phyloP scores from a whole-genome alignment of 108 stramenopile genomes.

The Fragilaria radians region DNA sequence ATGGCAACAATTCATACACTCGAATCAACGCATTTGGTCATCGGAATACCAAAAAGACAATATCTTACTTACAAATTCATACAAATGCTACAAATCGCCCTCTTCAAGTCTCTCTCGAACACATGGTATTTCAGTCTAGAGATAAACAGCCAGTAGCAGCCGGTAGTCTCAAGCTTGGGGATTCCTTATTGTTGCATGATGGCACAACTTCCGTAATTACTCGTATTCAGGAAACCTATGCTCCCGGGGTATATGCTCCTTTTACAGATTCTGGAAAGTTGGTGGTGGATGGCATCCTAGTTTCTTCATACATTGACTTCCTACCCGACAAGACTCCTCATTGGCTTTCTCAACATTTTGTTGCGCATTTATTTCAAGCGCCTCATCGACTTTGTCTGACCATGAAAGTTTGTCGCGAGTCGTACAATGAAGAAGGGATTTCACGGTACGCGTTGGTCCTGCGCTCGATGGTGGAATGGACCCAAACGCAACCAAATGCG shows the following conservation, averaged over 20 bases:
- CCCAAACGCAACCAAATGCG: too few species aligned
- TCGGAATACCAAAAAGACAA: background rate
- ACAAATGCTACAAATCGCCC: background rate
- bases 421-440: background rate
- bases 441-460: too few species aligned
- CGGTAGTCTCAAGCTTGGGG: background rate
- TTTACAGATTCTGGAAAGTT: background rate
- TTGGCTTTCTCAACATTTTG: background rate
- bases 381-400: background rate
- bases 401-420: background rate
- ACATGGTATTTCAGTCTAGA: background rate
- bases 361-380: background rate
- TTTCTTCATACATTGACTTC: background rate
- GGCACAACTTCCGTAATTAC: background rate
- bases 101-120: background rate
- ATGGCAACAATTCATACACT: background rate
- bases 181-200: background rate
- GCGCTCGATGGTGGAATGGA: too few species aligned
- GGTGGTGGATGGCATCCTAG: background rate
- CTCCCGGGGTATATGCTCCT: background rate
- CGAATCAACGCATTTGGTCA: background rate
- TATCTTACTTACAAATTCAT: background rate
- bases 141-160: background rate
- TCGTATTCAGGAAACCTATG: background rate
- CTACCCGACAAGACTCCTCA: background rate